These are phyloP conservation scores for Clonostachys sp. DNA, from an alignment of 2,329 filamentous ascomycete genomes.

Conservation along the genomic window DNA sequence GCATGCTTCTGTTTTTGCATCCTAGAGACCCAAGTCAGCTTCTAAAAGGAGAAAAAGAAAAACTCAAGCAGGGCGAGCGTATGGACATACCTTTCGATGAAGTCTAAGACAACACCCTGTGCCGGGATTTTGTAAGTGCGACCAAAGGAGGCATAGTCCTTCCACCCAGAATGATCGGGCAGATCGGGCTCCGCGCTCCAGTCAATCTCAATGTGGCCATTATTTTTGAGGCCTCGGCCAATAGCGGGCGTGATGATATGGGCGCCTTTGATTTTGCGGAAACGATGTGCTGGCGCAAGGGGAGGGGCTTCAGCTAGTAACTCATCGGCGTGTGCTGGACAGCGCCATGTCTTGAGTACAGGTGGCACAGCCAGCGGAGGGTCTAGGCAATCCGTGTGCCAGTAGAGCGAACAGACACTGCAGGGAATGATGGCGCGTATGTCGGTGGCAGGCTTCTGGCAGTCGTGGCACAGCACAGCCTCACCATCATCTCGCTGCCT, in stretches of 20 bases:
- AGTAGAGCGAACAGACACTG: conserved; percentile 75
- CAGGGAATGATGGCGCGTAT: conserved; percentile 76
- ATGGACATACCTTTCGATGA: conserved; percentile 57
- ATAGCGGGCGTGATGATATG: conserved; percentile 46
- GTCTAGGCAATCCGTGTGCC: conserved; percentile 91
- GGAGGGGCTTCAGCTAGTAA: conserved; percentile 58
- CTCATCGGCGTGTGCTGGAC: conserved; percentile 80
- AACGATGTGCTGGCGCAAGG: conserved; percentile 56
- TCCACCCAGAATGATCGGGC: conserved; percentile 45
- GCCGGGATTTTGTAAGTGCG: conserved; percentile 60
- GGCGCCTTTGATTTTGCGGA: conserved; percentile 54
- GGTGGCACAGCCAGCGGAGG: conserved; percentile 79
- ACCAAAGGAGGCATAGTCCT: conserved; percentile 57
- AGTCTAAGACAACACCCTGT: conserved; percentile 64
- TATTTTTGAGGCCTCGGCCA: conserved; percentile 63
- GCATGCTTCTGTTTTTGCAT: conserved; percentile 31
- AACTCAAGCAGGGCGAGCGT: too few species aligned
- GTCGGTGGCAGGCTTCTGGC: conserved; percentile 59
- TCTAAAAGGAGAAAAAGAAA: not conserved
- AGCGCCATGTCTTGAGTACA: conserved; percentile 75
- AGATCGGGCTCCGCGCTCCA: conserved; percentile 53
- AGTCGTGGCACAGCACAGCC: conserved; percentile 72
- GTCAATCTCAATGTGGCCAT: conserved; percentile 68
- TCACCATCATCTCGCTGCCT: conserved; percentile 72
- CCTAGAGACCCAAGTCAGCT: conserved; percentile 10